Evolutionary conservation across 2,329 filamentous ascomycete genomes (phyloP), one percentile per base, ranked within the genome.

Genomic region (Ophiostoma perfectum): DNA sequence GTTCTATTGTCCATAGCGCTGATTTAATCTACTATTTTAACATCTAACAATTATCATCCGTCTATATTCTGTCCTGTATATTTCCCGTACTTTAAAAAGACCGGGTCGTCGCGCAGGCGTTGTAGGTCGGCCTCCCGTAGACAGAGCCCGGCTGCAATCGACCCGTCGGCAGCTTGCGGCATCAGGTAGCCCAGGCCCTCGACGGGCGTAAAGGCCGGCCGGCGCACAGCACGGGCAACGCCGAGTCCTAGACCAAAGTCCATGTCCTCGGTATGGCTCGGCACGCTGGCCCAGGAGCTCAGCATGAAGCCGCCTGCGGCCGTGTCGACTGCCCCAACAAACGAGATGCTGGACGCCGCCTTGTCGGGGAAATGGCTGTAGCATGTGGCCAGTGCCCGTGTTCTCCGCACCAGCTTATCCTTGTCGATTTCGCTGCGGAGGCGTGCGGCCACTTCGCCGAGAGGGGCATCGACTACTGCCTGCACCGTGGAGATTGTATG

Each of bases 131-230:
- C 52, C n/a, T 52, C 66, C 9, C 65, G 36, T 16, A 71, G 42
- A n/a, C 65, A 70, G 2, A 68, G 7, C 3, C 44, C 49, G 4
- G 47, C 70, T 2, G 65, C 68, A 12, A 68, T 41, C 0, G 65
- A 62, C 8, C 70, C 70, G 45, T 68, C 67, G 9, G 47, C 62
- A 5, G 49, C 45, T 47, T 41, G 11, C 62, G 70, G 70, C 77
- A 86, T 77, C 5, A 86, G 71, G 72, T 86, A 86, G 47, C 81
- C 73, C 68, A 86, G 71, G 1, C 82, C 76, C 73, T 85, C 82
- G 3, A 81, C 71, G 0, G 80, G 78, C 0, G 73, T 72, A 68
- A 86, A 84, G 0, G 72, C 69, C 3, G 84, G 84, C 64, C 84
- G 75, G 0, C 83, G 75, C 36, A 86, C 83, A 0, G 55, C 66